These are phyloP conservation scores for Rhodotorula sp. DNA, from an alignment of 1,284 basidiomycete genomes.

Conservation along the genomic window DNA sequence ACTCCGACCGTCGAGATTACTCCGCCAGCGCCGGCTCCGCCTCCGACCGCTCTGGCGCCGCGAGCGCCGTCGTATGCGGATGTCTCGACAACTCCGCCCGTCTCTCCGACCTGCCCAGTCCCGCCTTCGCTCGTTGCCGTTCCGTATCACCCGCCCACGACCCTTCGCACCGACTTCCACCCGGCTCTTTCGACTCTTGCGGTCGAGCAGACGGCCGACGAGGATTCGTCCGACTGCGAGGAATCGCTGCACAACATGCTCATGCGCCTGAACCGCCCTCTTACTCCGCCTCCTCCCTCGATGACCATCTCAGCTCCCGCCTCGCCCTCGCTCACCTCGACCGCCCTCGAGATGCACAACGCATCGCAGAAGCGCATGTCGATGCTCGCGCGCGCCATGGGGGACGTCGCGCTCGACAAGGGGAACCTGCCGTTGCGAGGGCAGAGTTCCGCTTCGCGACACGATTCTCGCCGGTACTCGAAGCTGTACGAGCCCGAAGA, in stretches of 20 bases:
- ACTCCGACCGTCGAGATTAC: not conserved
- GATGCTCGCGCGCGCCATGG: constrained; percentile 29
- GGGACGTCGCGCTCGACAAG: constrained; percentile 6
- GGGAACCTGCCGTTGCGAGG: not conserved
- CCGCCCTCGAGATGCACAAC: constrained; percentile 29
- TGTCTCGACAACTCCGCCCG: constrained; percentile 11
- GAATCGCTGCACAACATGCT: constrained; percentile 34
- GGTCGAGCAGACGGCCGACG: constrained; percentile 8
- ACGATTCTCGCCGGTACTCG: constrained; percentile 2
- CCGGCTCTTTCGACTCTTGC: constrained; percentile 16
- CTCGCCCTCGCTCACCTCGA: constrained; percentile 15
- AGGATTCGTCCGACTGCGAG: constrained; percentile 30
- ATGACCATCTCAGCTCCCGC: not conserved
- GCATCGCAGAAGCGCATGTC: constrained; percentile 15
- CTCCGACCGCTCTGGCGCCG: not conserved
- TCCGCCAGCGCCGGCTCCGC: constrained; percentile 5
- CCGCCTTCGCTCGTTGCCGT: not conserved
- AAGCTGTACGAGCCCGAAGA: constrained; percentile 25
- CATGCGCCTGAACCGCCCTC: constrained; percentile 31
- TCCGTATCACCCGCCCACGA: constrained; percentile 11
- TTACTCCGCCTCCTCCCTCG: constrained; percentile 20
- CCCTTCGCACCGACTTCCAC: constrained; percentile 22
- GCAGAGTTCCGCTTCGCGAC: constrained; percentile 1
- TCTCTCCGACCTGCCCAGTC: not conserved
- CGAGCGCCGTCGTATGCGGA: not conserved